phyloP scores from a whole-genome alignment of 2,329 filamentous ascomycete genomes.

The Ophiostoma populinum region DNA sequence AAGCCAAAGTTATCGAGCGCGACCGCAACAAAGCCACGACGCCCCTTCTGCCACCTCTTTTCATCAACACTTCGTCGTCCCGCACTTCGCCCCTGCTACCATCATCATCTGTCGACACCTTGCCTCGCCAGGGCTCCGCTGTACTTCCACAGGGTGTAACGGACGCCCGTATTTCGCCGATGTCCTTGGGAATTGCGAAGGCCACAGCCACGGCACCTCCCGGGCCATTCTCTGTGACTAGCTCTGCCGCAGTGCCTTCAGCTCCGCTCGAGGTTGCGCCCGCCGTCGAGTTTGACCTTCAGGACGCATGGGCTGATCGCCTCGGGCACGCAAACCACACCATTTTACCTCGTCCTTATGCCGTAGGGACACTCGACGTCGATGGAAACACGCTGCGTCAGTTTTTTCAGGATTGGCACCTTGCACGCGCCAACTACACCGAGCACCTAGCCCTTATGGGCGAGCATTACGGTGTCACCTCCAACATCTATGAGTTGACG shows the following conservation, averaged over 20 bases:
- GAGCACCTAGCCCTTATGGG: constrained; percentile 76
- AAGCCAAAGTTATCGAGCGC: constrained; percentile 40
- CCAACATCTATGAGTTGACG: constrained; percentile 72
- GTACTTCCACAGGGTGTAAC: neutral
- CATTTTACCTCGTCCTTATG: constrained; percentile 67
- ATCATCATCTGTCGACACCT: constrained; percentile 41
- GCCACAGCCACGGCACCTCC: too few relatives aligned
- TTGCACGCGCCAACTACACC: constrained; percentile 69
- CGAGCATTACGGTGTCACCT: constrained; percentile 81
- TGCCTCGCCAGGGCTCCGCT: constrained; percentile 52
- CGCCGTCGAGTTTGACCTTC: constrained; percentile 31
- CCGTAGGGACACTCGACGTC: constrained; percentile 25
- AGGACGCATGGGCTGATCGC: constrained; percentile 68
- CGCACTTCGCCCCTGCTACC: constrained; percentile 16
- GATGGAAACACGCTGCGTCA: constrained; percentile 40
- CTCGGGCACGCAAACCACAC: constrained; percentile 90
- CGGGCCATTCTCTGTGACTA: too few relatives aligned
- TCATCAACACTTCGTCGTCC: constrained; percentile 35
- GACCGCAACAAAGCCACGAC: constrained; percentile 53
- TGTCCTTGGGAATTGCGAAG: constrained; percentile 1
- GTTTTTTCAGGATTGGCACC: constrained; percentile 65
- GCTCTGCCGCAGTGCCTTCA: constrained; percentile 26
- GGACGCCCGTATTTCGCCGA: constrained; percentile 3
- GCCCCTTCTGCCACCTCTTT: constrained; percentile 67
- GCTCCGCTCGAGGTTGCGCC: constrained; percentile 47